A percentile compares a stretch with the other conserved stretches of the same genome.
These are phyloP conservation scores for Schwanniomyces sp. DNA, from an alignment of 805 yeast species.

Conservation along the genomic window DNA sequence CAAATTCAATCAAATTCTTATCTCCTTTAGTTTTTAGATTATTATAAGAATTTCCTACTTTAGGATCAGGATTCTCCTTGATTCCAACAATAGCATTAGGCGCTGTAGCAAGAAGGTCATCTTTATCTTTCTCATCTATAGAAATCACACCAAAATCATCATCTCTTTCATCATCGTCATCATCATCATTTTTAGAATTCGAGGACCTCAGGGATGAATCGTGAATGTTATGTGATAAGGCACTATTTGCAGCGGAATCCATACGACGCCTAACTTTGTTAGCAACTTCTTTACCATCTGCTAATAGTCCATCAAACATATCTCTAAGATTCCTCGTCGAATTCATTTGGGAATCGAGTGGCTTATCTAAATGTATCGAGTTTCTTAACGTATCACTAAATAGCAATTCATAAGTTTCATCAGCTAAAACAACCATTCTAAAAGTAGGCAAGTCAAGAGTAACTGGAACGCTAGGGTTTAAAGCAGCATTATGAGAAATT, in stretches of 20 bases:
- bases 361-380: constrained; percentile 67
- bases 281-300: constrained; percentile 92
- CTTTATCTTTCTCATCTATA: constrained; percentile 45
- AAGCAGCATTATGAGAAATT: constrained; percentile 70
- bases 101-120: constrained; percentile 50
- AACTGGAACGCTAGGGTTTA: constrained; percentile 78
- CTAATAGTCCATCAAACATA: constrained; percentile 86
- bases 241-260: constrained; percentile 60
- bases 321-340: constrained; percentile 67
- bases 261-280: constrained; percentile 84
- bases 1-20: constrained; percentile 46
- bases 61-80: constrained; percentile 9
- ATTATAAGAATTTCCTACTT: constrained; percentile 7
- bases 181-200: constrained; percentile 14
- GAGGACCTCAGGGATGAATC: constrained; percentile 26
- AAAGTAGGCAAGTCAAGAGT: constrained; percentile 81
- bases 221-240: constrained; percentile 13
- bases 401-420: constrained; percentile 86
- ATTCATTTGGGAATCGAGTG: constrained; percentile 45
- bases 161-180: constrained; percentile 44
- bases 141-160: constrained; percentile 43
- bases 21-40: constrained; percentile 3
- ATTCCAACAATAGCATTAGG: constrained; percentile 39
- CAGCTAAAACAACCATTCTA: constrained; percentile 92
- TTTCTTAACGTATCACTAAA: constrained; percentile 67